Evolutionary conservation across 352 stramenopile genomes (phyloP).

Genomic region (Globisporangium camurandrum): DNA sequence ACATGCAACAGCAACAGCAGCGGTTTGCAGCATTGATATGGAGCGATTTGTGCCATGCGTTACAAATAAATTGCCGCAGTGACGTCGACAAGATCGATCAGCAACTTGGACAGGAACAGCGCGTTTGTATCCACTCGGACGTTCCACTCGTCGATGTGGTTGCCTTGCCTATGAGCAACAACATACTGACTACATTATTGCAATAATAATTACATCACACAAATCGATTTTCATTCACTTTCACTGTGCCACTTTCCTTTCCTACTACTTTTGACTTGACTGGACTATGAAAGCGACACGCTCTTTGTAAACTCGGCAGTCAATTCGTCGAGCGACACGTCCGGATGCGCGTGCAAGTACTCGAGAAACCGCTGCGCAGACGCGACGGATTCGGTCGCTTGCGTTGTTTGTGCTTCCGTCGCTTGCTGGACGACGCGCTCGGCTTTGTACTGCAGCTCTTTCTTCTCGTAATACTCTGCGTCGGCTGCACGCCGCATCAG

Average conservation of each 20-base stretch:
- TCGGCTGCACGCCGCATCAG: conserved; percentile 73
- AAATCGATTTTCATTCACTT: no score
- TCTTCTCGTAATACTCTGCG: conserved; percentile 78
- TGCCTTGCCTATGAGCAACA: no score
- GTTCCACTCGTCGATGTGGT: conserved; percentile 17
- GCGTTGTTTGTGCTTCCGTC: conserved; percentile 20
- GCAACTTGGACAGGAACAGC: no score
- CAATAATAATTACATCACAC: not conserved
- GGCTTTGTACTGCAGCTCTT: conserved; percentile 60
- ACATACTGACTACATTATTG: no score
- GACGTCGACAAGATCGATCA: no score
- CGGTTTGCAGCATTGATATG: not conserved
- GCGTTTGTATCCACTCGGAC: conserved; percentile 27
- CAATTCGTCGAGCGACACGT: conserved; percentile 58
- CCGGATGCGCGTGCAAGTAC: conserved; percentile 63
- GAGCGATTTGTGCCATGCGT: not conserved
- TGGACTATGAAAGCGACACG: conserved; percentile 43
- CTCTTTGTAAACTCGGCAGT: conserved; percentile 68
- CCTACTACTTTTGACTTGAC: not conserved
- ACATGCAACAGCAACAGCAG: not conserved
- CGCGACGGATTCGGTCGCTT: conserved; percentile 20
- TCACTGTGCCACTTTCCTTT: not conserved
- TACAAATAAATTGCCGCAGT: no score
- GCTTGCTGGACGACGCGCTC: conserved; percentile 56
- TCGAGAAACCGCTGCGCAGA: conserved; percentile 63